Evolutionary conservation across 495 filamentous ascomycete species (phyloP), one percentile per base, ranked within the genome.

Genomic region (Podospora tetraspora): DNA sequence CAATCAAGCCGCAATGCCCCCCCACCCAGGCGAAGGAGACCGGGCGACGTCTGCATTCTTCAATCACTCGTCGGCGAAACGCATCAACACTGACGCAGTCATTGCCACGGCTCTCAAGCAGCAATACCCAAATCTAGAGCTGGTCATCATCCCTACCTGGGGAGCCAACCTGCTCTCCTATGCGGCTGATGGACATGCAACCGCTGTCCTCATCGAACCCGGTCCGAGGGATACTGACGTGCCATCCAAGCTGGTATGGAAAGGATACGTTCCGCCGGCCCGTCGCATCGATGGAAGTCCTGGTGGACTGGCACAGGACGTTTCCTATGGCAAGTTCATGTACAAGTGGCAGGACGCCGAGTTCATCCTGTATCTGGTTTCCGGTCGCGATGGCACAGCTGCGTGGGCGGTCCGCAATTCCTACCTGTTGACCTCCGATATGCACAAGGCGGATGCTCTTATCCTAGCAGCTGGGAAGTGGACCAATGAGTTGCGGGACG

Each of bases 321-420:
- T 85, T 23, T 59, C 78, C n/a, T 87, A 88, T 69, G 85, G 78
- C 22, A 86, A 83, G 69, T 87, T 81, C 70, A 70, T 84, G 62
- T 85, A 87, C 72, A 77, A 73, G 12, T 87, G 81, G 78, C 71
- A 82, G 13, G 80, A 74, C 27, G 71, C 79, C 21, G 80, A 84
- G 57, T 85, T 86, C 69, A 71, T 88, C 22, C 61, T 87, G 12
- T 89, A 87, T 71, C 64, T 87, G 16, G 83, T 81, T 22, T 75
- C 80, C 34, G 85, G 86, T 19, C 66, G 76, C 5, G 84, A 87
- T 61, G 85, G 84, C 10, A 60, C 68, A 7, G 25, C 27, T 1
- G 64, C 67, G 1, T 83, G 78, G 37, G 57, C 72, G 1, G 23
- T 77, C 0, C 63, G 67, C 3, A 80, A 82, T 71, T 80, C 83